Percentiles rank a stretch among this genome's conserved stretches.
These are phyloP conservation scores for Hirschioporus abietinus DNA, from an alignment of 768 basidiomycete genomes.

Conservation along the genomic window DNA sequence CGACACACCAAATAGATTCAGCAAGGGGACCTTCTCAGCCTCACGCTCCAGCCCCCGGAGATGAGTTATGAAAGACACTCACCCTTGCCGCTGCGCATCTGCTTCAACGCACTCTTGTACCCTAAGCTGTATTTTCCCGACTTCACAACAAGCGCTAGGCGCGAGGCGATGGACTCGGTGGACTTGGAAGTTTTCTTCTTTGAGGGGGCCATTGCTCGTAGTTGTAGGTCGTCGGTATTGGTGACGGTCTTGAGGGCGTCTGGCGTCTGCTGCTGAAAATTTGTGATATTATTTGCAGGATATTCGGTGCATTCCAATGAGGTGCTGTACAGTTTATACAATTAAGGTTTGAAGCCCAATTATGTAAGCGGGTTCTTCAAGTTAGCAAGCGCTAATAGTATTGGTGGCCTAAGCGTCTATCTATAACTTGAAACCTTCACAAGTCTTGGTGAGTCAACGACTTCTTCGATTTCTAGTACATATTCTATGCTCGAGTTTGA, in stretches of 20 bases:
- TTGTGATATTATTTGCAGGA: neutral
- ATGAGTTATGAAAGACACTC: constrained; percentile 43
- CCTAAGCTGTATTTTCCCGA: constrained; percentile 96
- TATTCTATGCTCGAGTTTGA: too few relatives aligned
- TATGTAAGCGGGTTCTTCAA: too few relatives aligned
- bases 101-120: constrained; percentile 97
- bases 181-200: constrained; percentile 95
- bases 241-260: neutral
- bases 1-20: constrained; percentile 34
- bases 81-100: constrained; percentile 98
- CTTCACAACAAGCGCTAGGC: constrained; percentile 95
- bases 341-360: too few relatives aligned
- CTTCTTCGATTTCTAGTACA: too few relatives aligned
- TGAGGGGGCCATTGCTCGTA: constrained; percentile 75
- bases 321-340: constrained; percentile 3
- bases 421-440: too few relatives aligned
- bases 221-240: constrained; percentile 11
- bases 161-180: constrained; percentile 88
- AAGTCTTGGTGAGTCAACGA: too few relatives aligned
- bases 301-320: neutral
- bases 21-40: constrained; percentile 98
- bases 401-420: neutral
- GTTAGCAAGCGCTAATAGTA: neutral
- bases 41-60: constrained; percentile 93
- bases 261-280: neutral